Percentiles rank a stretch among this genome's conserved stretches.
Evolutionary conservation across 2,329 filamentous ascomycete genomes (phyloP).

Genomic region (Dothistroma septosporum): DNA sequence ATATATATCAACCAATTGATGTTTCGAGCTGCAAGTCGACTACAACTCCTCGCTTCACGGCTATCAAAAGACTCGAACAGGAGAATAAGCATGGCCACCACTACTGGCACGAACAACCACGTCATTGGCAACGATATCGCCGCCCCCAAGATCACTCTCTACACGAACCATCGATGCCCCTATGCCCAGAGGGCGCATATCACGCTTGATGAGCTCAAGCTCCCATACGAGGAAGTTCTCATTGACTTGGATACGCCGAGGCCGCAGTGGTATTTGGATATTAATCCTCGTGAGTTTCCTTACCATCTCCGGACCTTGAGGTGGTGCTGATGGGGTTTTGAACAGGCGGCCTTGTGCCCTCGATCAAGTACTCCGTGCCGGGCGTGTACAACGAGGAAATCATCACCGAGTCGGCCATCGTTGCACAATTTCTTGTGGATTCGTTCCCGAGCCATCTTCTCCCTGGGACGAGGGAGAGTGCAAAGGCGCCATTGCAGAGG

Average conservation of each 20-base stretch:
- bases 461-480: constrained; percentile 51
- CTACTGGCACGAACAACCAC: constrained; percentile 10
- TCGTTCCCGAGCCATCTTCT: constrained; percentile 64
- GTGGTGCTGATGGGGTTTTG: constrained; percentile 59
- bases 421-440: constrained; percentile 69
- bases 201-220: constrained; percentile 30
- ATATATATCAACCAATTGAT: neutral
- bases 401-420: constrained; percentile 68
- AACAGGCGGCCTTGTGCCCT: constrained; percentile 71
- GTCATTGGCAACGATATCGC: constrained; percentile 9
- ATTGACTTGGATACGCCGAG: constrained; percentile 68
- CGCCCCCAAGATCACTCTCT: constrained; percentile 56
- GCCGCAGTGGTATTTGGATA: constrained; percentile 66
- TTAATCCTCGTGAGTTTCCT: constrained; percentile 57
- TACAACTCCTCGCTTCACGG: neutral
- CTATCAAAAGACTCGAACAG: neutral
- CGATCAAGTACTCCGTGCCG: constrained; percentile 58
- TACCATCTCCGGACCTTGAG: neutral
- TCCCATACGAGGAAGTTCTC: constrained; percentile 34
- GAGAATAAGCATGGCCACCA: neutral
- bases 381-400: constrained; percentile 50
- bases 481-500: constrained; percentile 43
- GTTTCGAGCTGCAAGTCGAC: neutral
- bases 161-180: constrained; percentile 67
- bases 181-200: constrained; percentile 66